Percentiles rank a stretch among this genome's conserved stretches.
phyloP scores from a whole-genome alignment of 2,329 filamentous ascomycete genomes.

The Talaromyces sp. region DNA sequence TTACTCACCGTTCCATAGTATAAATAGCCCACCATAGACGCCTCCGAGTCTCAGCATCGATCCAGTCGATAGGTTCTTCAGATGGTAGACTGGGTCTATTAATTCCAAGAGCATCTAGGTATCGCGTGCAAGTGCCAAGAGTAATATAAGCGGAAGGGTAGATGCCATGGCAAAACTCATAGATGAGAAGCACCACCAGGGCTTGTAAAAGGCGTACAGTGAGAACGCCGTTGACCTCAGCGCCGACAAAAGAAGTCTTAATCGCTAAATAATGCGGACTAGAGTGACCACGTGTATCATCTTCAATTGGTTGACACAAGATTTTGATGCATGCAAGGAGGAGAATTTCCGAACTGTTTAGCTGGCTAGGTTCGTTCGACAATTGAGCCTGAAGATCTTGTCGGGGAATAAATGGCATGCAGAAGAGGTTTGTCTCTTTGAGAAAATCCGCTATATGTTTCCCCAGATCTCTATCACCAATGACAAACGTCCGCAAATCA shows the following conservation, averaged over 20 bases:
- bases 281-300: neutral
- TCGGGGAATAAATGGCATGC: constrained; percentile 11
- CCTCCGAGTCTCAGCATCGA: constrained; percentile 43
- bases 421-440: constrained; percentile 3
- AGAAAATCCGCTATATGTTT: constrained; percentile 7
- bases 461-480: neutral
- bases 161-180: constrained; percentile 46
- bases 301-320: neutral
- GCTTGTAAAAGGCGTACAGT: constrained; percentile 44
- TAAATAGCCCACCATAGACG: constrained; percentile 48
- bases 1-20: constrained; percentile 39
- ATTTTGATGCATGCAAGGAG: constrained; percentile 13
- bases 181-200: constrained; percentile 42
- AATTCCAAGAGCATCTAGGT: constrained; percentile 44
- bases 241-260: constrained; percentile 6
- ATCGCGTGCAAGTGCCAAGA: constrained; percentile 41
- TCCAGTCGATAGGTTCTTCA: constrained; percentile 37
- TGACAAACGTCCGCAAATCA: neutral
- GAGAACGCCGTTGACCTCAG: constrained; percentile 38
- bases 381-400: constrained; percentile 3
- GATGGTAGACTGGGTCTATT: constrained; percentile 15
- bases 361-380: neutral
- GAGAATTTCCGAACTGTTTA: constrained; percentile 8
- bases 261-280: constrained; percentile 9
- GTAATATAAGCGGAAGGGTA: constrained; percentile 50